Evolutionary conservation across 345 rosid genomes (phyloP).

Genomic region (Pelargonium nanum): DNA sequence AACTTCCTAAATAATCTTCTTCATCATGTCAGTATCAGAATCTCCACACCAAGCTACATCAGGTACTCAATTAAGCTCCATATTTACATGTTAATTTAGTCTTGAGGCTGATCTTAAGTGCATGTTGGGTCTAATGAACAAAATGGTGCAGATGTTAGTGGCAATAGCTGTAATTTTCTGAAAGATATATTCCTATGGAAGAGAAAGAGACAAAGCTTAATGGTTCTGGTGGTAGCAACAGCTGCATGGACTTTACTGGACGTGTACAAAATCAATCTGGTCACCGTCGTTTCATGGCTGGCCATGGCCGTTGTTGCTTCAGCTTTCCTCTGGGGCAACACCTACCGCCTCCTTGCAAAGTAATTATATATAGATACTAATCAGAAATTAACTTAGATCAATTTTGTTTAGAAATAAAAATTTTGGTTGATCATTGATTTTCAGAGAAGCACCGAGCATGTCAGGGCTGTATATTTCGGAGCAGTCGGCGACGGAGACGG

Average conservation of each 20-base stretch:
- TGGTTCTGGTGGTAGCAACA: conserved; percentile 3
- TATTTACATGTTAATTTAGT: neutral
- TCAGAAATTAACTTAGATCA: too few species aligned
- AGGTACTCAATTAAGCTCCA: too few species aligned
- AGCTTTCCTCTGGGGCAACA: conserved; percentile 11
- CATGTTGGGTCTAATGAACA: too few species aligned
- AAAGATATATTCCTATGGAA: conserved; percentile 10
- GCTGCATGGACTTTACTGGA: conserved; percentile 6
- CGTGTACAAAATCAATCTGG: conserved; percentile 4
- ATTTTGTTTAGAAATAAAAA: too few species aligned
- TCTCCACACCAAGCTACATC: too few species aligned
- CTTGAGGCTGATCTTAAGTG: neutral
- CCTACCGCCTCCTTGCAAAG: conserved; percentile 6
- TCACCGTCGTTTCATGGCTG: conserved; percentile 4
- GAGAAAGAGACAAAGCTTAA: conserved; percentile 7
- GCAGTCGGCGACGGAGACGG: conserved; percentile 1
- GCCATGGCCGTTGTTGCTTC: conserved; percentile 9
- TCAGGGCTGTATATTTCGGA: conserved; percentile 4
- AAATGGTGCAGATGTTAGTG: neutral
- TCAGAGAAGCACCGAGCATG: conserved; percentile 6
- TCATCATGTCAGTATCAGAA: too few species aligned
- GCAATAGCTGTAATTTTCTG: neutral
- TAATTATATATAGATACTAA: too few species aligned
- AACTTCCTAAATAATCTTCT: too few species aligned
- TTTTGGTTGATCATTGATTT: too few species aligned